A percentile compares a stretch with the other conserved stretches of the same genome.
These are phyloP conservation scores for Pythium insidiosum DNA, from an alignment of 352 stramenopile genomes.

Conservation along the genomic window DNA sequence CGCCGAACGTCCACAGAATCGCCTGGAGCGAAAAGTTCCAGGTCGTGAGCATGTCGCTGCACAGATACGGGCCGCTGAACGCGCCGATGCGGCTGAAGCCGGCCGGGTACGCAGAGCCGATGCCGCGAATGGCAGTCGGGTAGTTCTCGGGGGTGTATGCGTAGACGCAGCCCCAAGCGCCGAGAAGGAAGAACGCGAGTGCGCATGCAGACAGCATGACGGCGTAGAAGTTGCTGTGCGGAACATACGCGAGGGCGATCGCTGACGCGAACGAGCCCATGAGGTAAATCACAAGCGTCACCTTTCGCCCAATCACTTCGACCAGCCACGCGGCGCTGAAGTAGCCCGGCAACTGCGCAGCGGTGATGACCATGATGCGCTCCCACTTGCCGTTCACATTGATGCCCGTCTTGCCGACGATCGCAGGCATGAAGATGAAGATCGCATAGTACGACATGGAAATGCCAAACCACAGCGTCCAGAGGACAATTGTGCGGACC, in stretches of 20 bases:
- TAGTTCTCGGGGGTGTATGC: constrained; percentile 76
- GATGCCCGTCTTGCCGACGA: constrained; percentile 51
- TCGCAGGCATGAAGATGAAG: constrained; percentile 45
- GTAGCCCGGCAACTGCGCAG: constrained; percentile 58
- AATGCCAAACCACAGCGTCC: constrained; percentile 61
- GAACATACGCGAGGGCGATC: constrained; percentile 57
- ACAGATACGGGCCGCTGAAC: constrained; percentile 58
- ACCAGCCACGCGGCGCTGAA: constrained; percentile 38
- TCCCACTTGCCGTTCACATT: constrained; percentile 47
- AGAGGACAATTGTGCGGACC: constrained; percentile 45
- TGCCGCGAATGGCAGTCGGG: constrained; percentile 57
- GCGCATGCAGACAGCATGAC: constrained; percentile 42
- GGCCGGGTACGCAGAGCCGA: constrained; percentile 50
- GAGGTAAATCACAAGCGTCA: constrained; percentile 47
- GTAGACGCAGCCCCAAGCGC: constrained; percentile 59
- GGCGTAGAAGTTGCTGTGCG: constrained; percentile 22
- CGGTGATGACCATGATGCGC: constrained; percentile 51
- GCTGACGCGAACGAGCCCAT: constrained; percentile 31
- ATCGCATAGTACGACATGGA: constrained; percentile 69
- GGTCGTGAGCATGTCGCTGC: constrained; percentile 40
- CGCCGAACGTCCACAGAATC: constrained; percentile 70
- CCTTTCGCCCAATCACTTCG: constrained; percentile 42
- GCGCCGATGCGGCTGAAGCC: constrained; percentile 63
- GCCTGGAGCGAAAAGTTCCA: constrained; percentile 48
- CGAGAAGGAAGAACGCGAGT: constrained; percentile 65